A percentile compares a stretch with the other conserved stretches of the same genome.
phyloP scores from a whole-genome alignment of 495 filamentous ascomycete species.

The Trichoderma erinaceum region DNA sequence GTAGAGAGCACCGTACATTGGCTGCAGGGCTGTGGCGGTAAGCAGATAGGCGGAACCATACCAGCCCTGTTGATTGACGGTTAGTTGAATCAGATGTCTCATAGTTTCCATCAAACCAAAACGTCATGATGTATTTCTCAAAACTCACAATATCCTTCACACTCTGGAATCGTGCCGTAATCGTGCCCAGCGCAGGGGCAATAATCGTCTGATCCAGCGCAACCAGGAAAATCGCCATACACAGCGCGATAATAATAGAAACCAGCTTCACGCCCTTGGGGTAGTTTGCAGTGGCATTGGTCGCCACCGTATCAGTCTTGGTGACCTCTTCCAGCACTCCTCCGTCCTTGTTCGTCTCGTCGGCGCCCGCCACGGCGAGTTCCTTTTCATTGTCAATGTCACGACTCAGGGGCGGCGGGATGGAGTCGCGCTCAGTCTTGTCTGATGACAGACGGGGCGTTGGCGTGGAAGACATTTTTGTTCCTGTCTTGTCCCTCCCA shows the following conservation, averaged over 20 bases:
- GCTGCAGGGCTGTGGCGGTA: conserved; percentile 48
- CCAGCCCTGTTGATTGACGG: conserved; percentile 31
- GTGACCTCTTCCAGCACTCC: not conserved
- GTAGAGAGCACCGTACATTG: conserved; percentile 48
- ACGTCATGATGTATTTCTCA: not conserved
- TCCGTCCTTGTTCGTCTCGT: not conserved
- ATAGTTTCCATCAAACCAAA: not conserved
- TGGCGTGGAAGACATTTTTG: not conserved
- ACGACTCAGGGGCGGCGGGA: not conserved
- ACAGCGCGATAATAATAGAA: conserved; percentile 45
- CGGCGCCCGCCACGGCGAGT: not conserved
- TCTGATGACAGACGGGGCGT: conserved; percentile 1
- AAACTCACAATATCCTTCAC: conserved; percentile 37
- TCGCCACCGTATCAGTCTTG: conserved; percentile 21
- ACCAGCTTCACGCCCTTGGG: conserved; percentile 40
- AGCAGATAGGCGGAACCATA: conserved; percentile 53
- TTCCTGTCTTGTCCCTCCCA: not conserved
- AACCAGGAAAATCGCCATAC: conserved; percentile 52
- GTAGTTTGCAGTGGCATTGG: conserved; percentile 26
- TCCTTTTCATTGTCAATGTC: not conserved
- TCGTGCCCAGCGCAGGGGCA: conserved; percentile 50
- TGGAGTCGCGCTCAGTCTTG: not conserved
- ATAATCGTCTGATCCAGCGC: conserved; percentile 62
- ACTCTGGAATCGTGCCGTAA: conserved; percentile 35
- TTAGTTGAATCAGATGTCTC: not conserved